Base-by-base conservation (phyloP, 73 alveolate genomes). In the Blepharisma japonicum region DNA sequence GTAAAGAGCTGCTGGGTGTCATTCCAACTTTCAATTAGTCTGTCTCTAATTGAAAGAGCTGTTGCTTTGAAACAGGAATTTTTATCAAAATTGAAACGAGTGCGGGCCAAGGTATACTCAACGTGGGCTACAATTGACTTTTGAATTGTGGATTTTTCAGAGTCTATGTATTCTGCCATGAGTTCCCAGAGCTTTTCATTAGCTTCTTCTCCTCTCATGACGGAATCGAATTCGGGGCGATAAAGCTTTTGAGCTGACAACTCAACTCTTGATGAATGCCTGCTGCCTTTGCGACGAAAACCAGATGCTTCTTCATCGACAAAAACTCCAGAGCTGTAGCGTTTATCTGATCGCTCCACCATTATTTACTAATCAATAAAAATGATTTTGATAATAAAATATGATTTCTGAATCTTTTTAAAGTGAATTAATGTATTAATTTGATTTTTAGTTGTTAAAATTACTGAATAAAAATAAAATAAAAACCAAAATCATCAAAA, bases 21-120 rank as follows among this genome's bases (percentile, higher is more conserved):
- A 72, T 97, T 97, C 94, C 95, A 87, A 27, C 96, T 81, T 86
- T 96, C 99, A 68, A 96, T 80, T 82, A 97, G 87, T 74, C 99
- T 92, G 79, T 97, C 99, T 77, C 98, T 91, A 45, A 97, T 87
- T 42, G 98, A 91, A 78, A 78, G 92, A 7, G 99, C 97, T 5
- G 98, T 85, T 8, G 99, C 99, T 68, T 88, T 91, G 85, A 86
- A 95, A 20, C 56, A 20, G 50, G 77, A 61, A 25, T 61, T 61
- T 20, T 20, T 61, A 27, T 61, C 77, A 61, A 85, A 81, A 42
- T 72, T 71, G 77, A 85, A 85, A 32, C 92, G 55, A 9, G 92
- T 85, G 78, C 86, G 68, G 0, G 89, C 92, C n/a, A 85, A 56
- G 6, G 92, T 85, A 45, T 85, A 78, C 55, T 81, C 92, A 3